Conservation (phyloP, 78 protist genomes). For the Anaeramoeba flamelloides region DNA sequence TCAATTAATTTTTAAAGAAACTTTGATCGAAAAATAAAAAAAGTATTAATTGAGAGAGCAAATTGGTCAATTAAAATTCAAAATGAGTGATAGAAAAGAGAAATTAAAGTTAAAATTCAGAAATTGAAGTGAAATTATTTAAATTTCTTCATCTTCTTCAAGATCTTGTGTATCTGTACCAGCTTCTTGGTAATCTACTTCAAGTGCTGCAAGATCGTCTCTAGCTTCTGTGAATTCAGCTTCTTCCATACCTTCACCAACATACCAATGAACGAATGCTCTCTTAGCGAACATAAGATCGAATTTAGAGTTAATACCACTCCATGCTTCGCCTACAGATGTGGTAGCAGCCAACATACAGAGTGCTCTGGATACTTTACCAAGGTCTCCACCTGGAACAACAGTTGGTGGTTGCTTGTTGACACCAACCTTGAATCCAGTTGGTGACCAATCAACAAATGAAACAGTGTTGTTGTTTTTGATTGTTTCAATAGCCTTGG, state of each 20-base stretch:
- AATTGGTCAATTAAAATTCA: too few species aligned
- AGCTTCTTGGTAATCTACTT: too few species aligned
- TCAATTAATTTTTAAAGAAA: too few species aligned
- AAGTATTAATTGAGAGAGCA: too few species aligned
- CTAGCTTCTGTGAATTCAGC: constrained; percentile 98
- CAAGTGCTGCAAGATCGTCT: constrained; percentile 73
- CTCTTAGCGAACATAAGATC: constrained; percentile 94
- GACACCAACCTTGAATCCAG: constrained; percentile 91
- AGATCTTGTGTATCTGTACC: too few species aligned
- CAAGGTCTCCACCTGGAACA: constrained; percentile 91
- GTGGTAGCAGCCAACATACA: constrained; percentile 88
- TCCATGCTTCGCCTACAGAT: constrained; percentile 87
- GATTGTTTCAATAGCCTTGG: constrained; percentile 84
- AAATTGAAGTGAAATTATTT: too few species aligned
- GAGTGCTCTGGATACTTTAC: constrained; percentile 85
- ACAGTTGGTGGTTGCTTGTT: constrained; percentile 88
- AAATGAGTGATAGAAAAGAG: too few species aligned
- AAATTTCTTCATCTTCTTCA: too few species aligned
- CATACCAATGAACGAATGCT: constrained; percentile 97
- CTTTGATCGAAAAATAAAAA: too few species aligned
- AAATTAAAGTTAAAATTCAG: too few species aligned
- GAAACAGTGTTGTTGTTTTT: constrained; percentile 88
- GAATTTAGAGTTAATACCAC: constrained; percentile 82
- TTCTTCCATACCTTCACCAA: constrained; percentile 98
- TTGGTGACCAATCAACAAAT: constrained; percentile 94